Base-by-base conservation (phyloP, 2,329 filamentous ascomycete genomes). In the Aspergillus udagawae region DNA sequence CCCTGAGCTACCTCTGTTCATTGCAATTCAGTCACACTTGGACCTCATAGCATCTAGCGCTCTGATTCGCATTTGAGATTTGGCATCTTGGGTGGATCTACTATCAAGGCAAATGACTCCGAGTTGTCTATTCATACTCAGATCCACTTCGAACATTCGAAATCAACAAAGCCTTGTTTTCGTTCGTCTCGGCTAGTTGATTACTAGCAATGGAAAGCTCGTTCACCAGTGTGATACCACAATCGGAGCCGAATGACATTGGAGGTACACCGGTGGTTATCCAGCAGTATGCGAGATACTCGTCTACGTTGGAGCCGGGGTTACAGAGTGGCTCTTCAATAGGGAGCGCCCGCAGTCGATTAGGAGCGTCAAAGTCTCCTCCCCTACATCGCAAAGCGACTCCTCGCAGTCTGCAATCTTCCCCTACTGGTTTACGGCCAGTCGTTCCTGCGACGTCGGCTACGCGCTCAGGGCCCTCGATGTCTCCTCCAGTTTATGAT, bases 221-320 rank as follows among this genome's bases (percentile, higher is more conserved):
- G 2, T 73, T 72, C 56, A 60, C 70, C n/a, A 58, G 57, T 35
- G 62, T 67, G 51, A 67, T 66, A 51, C 70, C 69, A 48, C 67
- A 66, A 10, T 49, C 64, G 29, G 69, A 65, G 25, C 62, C 65
- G 17, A 60, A 57, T 35, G 70, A 70, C 27, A 56, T 70, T 49
- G 61, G 60, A 52, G 59, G 58, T 20, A 59, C 63, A 45, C 68
- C 67, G 32, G 66, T 73, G 58, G 68, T 74, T 32, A 64, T 74
- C 56, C 73, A 74, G 57, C 73, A 75, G 55, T 76, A 74, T 67
- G 72, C 73, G 17, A 67, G 71, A 55, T 75, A 74, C 60, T 67
- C 73, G 29, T 44, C 72, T 17, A 61, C 65, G 2, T 60, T 74
- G 55, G 73, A 75, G 45, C 67, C 70, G 8, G 64, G 72, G 5